Percentiles rank a stretch among this genome's conserved stretches.
Evolutionary conservation across 331 rosid species (phyloP).

Genomic region (Acacia concinna): DNA sequence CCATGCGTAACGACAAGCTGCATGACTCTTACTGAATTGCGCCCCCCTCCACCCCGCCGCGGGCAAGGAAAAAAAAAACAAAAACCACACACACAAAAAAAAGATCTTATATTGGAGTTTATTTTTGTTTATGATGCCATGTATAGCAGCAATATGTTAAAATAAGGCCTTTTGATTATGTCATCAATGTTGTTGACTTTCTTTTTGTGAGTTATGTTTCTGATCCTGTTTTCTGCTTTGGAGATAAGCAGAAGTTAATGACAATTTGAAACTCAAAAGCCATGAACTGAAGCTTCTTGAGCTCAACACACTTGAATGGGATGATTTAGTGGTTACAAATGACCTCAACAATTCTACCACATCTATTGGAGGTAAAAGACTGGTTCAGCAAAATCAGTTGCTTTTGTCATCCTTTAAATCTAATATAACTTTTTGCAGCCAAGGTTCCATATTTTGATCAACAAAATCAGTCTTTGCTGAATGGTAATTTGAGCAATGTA

Average conservation of each 20-base stretch:
- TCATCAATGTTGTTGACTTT: constrained; percentile 22
- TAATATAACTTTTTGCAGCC: constrained; percentile 41
- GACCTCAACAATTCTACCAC: constrained; percentile 40
- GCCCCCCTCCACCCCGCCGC: neutral
- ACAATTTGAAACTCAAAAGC: constrained; percentile 43
- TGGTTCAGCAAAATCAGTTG: constrained; percentile 34
- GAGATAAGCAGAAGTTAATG: constrained; percentile 51
- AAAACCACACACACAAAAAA: too few species aligned
- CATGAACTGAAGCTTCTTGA: constrained; percentile 76
- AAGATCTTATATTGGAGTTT: too few species aligned
- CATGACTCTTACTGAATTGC: constrained; percentile 7
- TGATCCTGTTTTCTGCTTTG: constrained; percentile 34
- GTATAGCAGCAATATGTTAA: neutral
- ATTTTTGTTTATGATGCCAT: constrained; percentile 18
- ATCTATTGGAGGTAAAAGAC: constrained; percentile 60
- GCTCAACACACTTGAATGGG: constrained; percentile 97
- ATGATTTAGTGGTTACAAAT: constrained; percentile 68
- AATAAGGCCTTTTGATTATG: neutral
- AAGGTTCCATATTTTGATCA: constrained; percentile 48
- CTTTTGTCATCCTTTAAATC: constrained; percentile 24
- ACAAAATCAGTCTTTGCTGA: constrained; percentile 51
- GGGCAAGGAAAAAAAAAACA: too few species aligned
- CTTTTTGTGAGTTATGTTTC: constrained; percentile 23
- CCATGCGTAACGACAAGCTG: neutral
- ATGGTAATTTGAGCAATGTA: constrained; percentile 51